A percentile compares a stretch with the other conserved stretches of the same genome.
Conservation (phyloP, 225 moss, liverwort and hornwort genomes). For the Bryoerythrophyllum caledonicum region DNA sequence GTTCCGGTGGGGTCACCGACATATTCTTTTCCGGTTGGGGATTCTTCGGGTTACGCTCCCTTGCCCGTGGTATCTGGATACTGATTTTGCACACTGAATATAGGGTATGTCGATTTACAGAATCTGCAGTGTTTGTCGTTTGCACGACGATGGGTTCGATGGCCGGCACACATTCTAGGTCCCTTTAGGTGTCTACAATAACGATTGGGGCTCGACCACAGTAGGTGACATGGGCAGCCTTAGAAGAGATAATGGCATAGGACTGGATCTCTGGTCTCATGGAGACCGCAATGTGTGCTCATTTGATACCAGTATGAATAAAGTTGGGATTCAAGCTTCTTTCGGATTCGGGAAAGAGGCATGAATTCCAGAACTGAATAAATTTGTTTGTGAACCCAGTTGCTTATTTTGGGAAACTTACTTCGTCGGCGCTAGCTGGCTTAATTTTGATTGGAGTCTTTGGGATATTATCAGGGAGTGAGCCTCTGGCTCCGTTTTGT, state of each 20-base stretch:
- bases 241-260: neutral
- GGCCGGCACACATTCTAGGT: neutral
- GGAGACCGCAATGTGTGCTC: neutral
- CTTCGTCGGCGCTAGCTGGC: neutral
- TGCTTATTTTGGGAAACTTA: neutral
- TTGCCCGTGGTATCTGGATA: constrained; percentile 5
- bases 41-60: constrained; percentile 22
- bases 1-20: constrained; percentile 2
- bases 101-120: too few relatives aligned
- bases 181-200: neutral
- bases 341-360: neutral
- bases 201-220: neutral
- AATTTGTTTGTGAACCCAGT: neutral
- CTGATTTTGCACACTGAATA: too few relatives aligned
- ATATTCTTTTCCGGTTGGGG: neutral
- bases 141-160: neutral
- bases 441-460: neutral
- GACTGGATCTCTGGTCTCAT: neutral
- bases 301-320: neutral
- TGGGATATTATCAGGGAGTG: too few relatives aligned
- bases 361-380: neutral
- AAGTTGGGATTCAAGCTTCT: neutral
- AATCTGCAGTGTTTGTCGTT: neutral
- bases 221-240: neutral
- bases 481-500: neutral